Base-by-base conservation (phyloP, 352 stramenopile genomes). In the Pythium guiyangense region DNA sequence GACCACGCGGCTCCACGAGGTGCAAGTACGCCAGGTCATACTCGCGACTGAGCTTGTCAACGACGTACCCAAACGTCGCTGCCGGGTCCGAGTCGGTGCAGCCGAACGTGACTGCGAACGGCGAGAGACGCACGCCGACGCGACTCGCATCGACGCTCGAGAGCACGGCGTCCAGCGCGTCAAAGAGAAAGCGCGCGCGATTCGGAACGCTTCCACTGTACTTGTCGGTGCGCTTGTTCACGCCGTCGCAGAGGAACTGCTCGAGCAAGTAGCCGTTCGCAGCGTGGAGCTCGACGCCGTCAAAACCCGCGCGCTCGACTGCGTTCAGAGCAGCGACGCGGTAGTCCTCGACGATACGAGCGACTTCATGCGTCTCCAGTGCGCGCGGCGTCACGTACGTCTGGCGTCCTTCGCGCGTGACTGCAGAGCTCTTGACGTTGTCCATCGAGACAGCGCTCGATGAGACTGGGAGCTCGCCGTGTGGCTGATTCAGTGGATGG, bases 191-290 rank as follows among this genome's bases (percentile, higher is more conserved):
- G 17, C 72, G 65, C 29, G 65, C 59, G 17, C 85, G 74, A 60
- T 92, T 92, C 49, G 91, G 79, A 9, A 84, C 52, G 39, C 45
- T 75, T 25, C 85, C 84, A 27, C 84, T 84, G 51, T 94, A 95
- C 51, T 73, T 52, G 69, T 94, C 85, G 0, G 59, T 80, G 39
- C 78, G 74, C 27, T 69, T 62, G 69, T 96, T 96, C 44, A 62
- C 49, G 20, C 46, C 65, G 35, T 65, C 62, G 53, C 86, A 71
- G 8, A 96, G 62, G 60, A 94, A 94, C 56, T 90, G 68, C 56
- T 96, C 84, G 48, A 97, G 60, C 34, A 97, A 65, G 55, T 97
- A 97, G 20, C 88, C 89, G 60, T 97, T 92, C 5, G 84, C 88
- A 12, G 25, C 57, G 65, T 97, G 89, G 20, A 97, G 54, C 54